Conservation (phyloP, 225 moss, liverwort and hornwort genomes). For the Physcomitrium patens region DNA sequence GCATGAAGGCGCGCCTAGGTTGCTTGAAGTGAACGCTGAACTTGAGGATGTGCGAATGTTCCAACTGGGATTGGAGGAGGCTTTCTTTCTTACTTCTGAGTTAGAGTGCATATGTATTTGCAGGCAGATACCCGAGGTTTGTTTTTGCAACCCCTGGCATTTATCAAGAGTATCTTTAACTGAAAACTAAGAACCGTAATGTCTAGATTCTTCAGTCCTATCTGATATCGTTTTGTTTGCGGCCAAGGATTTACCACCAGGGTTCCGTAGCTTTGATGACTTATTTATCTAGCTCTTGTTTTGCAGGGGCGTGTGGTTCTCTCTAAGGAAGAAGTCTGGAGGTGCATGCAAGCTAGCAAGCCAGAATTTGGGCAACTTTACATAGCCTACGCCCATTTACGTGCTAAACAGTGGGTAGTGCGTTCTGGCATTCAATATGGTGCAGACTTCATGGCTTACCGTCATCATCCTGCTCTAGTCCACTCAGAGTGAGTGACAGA, state of each 20-base stretch:
- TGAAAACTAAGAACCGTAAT: neutral
- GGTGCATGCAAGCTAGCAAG: constrained; percentile 58
- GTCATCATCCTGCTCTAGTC: constrained; percentile 90
- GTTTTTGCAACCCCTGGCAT: neutral
- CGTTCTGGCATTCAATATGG: constrained; percentile 92
- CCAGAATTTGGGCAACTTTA: constrained; percentile 62
- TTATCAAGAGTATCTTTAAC: neutral
- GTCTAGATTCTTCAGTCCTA: neutral
- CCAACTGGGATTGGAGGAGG: constrained; percentile 89
- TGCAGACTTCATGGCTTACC: constrained; percentile 96
- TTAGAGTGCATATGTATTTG: constrained; percentile 67
- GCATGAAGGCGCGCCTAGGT: constrained; percentile 54
- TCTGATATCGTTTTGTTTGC: neutral
- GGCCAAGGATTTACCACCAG: neutral
- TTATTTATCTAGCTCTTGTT: neutral
- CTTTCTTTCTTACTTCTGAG: constrained; percentile 73
- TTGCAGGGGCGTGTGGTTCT: constrained; percentile 60
- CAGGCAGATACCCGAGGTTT: constrained; percentile 53
- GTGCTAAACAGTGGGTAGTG: constrained; percentile 83
- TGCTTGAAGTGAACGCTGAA: constrained; percentile 40
- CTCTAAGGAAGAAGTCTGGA: constrained; percentile 62
- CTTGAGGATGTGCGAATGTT: constrained; percentile 50
- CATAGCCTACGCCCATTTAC: constrained; percentile 79
- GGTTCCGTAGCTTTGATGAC: neutral
- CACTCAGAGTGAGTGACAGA: constrained; percentile 76